phyloP scores from a whole-genome alignment of 2,329 filamentous ascomycete genomes.

The Penicillium sp. region DNA sequence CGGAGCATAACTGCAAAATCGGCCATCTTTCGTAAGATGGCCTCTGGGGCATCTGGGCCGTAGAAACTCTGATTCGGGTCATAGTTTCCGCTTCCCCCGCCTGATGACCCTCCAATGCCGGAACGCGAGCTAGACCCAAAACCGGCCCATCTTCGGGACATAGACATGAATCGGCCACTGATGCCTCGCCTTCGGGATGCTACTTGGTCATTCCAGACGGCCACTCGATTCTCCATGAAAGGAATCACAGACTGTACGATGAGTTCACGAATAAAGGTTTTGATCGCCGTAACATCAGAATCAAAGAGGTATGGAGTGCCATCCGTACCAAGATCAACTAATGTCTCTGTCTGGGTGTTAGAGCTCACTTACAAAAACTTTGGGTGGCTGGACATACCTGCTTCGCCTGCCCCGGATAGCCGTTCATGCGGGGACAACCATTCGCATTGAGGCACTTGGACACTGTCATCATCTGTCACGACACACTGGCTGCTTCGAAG shows the following conservation, averaged over 20 bases:
- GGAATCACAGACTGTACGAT: slow-evolving; percentile 92
- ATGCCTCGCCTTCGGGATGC: slow-evolving; percentile 85
- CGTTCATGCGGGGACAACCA: slow-evolving; percentile 91
- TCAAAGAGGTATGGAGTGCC: slow-evolving; percentile 77
- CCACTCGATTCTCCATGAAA: slow-evolving; percentile 89
- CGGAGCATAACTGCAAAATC: slow-evolving; percentile 97
- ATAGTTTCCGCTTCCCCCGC: slow-evolving; percentile 61
- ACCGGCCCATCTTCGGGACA: slow-evolving; percentile 84
- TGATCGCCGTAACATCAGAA: slow-evolving; percentile 83
- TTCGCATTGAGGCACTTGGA: slow-evolving; percentile 74
- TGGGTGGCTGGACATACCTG: slow-evolving; percentile 43
- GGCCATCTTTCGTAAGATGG: slow-evolving; percentile 85
- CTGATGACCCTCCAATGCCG: slow-evolving; percentile 49
- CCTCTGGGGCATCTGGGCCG: slow-evolving; percentile 77
- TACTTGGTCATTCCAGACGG: slow-evolving; percentile 95
- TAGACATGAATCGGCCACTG: slow-evolving; percentile 87
- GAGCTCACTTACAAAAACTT: neutral
- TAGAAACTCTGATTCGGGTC: slow-evolving; percentile 78
- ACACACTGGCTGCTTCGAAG: slow-evolving; percentile 81
- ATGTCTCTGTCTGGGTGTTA: slow-evolving; percentile 29
- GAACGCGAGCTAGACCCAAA: slow-evolving; percentile 69
- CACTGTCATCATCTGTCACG: slow-evolving; percentile 86
- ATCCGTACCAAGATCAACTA: slow-evolving; percentile 64
- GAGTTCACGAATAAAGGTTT: slow-evolving; percentile 88
- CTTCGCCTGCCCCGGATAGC: slow-evolving; percentile 67